These are phyloP conservation scores for Xerocomus nothofagi DNA, from an alignment of 1,284 basidiomycete species.

Conservation along the genomic window DNA sequence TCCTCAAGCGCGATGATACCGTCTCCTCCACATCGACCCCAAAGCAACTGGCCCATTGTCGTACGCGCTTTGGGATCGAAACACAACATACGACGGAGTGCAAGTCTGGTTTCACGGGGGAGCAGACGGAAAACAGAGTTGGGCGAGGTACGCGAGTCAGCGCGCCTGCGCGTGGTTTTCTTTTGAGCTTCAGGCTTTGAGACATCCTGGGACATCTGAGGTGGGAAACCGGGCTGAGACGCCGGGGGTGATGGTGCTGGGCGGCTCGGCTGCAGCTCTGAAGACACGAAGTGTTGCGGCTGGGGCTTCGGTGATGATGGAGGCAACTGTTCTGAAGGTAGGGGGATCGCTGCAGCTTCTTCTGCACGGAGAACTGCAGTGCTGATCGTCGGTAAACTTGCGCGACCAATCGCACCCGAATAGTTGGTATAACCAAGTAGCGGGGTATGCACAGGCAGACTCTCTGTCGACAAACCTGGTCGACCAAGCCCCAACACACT, in stretches of 20 bases:
- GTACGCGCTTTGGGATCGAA: slow-evolving; percentile 88
- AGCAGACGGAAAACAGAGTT: slow-evolving; percentile 98
- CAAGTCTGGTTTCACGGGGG: slow-evolving; percentile 87
- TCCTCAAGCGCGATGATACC: slow-evolving; percentile 54
- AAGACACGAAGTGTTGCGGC: slow-evolving; percentile 17
- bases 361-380: background rate
- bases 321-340: slow-evolving; percentile 15
- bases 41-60: slow-evolving; percentile 90
- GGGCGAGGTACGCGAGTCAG: slow-evolving; percentile 74
- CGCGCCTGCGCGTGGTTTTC: slow-evolving; percentile 49
- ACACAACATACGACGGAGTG: slow-evolving; percentile 91
- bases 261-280: slow-evolving; percentile 21
- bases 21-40: slow-evolving; percentile 74
- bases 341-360: slow-evolving; percentile 5
- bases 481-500: slow-evolving; percentile 32
- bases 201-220: slow-evolving; percentile 1
- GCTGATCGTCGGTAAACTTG: slow-evolving; percentile 6
- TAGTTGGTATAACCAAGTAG: slow-evolving; percentile 1
- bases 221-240: slow-evolving; percentile 4
- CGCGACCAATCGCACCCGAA: background rate
- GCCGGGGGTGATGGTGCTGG: slow-evolving; percentile 25
- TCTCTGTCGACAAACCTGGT: slow-evolving; percentile 34
- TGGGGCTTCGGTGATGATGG: slow-evolving; percentile 15
- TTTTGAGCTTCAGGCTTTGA: slow-evolving; percentile 17
- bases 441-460: slow-evolving; percentile 21